A percentile compares a stretch with the other conserved stretches of the same genome.
phyloP scores from a whole-genome alignment of 164 flowering plant genomes.

The Chimonanthus praecox region DNA sequence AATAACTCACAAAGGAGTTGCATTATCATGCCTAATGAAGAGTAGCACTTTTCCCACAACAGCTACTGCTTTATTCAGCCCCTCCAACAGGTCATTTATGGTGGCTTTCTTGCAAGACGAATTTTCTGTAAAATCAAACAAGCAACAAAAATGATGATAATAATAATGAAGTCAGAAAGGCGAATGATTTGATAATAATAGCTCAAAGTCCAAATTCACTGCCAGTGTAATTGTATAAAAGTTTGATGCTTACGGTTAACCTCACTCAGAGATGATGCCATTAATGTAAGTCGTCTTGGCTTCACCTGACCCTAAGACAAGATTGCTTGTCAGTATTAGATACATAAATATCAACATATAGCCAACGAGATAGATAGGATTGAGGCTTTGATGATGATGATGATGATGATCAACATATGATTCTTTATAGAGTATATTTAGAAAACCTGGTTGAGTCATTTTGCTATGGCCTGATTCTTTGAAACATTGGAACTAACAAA shows the following conservation, averaged over 20 bases:
- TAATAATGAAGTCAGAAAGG: neutral
- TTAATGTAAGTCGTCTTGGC: slow-evolving; percentile 46
- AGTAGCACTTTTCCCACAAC: slow-evolving; percentile 62
- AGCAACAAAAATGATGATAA: neutral
- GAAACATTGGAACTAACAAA: too few species aligned
- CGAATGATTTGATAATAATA: neutral
- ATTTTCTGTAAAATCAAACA: slow-evolving; percentile 35
- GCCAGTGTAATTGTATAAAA: neutral
- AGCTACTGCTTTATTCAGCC: slow-evolving; percentile 59
- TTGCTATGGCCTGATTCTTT: neutral
- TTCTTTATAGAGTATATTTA: neutral
- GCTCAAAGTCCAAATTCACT: neutral
- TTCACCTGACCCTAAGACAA: slow-evolving; percentile 45
- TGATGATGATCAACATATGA: neutral
- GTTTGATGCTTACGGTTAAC: slow-evolving; percentile 41
- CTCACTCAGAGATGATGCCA: slow-evolving; percentile 44
- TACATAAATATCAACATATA: neutral
- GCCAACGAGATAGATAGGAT: neutral
- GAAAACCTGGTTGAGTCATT: neutral
- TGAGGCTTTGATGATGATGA: neutral
- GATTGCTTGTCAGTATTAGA: neutral
- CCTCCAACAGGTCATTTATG: slow-evolving; percentile 50
- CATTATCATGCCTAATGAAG: slow-evolving; percentile 54
- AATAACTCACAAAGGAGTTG: slow-evolving; percentile 65
- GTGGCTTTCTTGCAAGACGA: slow-evolving; percentile 44